Base-by-base conservation (phyloP, 129 eudicot species). In the Ambrosia artemisiifolia region DNA sequence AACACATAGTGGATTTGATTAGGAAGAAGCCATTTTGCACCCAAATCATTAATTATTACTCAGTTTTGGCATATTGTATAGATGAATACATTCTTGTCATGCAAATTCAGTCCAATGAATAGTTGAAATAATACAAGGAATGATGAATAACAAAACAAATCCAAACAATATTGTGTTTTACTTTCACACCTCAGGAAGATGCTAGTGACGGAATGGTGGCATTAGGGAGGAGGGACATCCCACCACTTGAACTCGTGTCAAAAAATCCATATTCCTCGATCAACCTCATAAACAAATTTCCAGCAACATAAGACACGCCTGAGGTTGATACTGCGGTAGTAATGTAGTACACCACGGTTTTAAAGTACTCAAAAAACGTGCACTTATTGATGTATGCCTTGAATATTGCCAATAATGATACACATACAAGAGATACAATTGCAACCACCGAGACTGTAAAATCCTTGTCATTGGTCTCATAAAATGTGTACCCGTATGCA, bases 231-330 rank as follows among this genome's bases (percentile, higher is more conserved):
- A 38, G 17, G 11, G 77, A 36, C 51, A 63, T 38, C 20, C 40
- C 64, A 42, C 54, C 72, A 11, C 78, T 56, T n/a, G 71, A 49
- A 44, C 35, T 48, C 3, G 75, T 17, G 56, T 73, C 75, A 38
- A 82, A 86, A 86, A 80, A 81, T 14, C 88, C 90, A 14, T 75
- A 55, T 53, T 80, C 78, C 32, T 75, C 76, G 34, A 88, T 19
- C 60, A 88, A 68, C 57, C 47, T 60, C 43, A 75, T 59, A 63
- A 74, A 7, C 3, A 84, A 70, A 33, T 84, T 83, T 32, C 97
- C 96, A 0, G 33, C 85, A 10, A 71, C 88, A 57, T 80, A 91
- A 32, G 84, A 78, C 64, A 84, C 85, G 48, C 88, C 88, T 2
- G 96, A 86, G 11, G 35, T 86, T 50, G 64, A 51, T 14, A 79